Evolutionary conservation across 2,329 filamentous ascomycete genomes (phyloP).

Genomic region (Colletotrichum salicis): DNA sequence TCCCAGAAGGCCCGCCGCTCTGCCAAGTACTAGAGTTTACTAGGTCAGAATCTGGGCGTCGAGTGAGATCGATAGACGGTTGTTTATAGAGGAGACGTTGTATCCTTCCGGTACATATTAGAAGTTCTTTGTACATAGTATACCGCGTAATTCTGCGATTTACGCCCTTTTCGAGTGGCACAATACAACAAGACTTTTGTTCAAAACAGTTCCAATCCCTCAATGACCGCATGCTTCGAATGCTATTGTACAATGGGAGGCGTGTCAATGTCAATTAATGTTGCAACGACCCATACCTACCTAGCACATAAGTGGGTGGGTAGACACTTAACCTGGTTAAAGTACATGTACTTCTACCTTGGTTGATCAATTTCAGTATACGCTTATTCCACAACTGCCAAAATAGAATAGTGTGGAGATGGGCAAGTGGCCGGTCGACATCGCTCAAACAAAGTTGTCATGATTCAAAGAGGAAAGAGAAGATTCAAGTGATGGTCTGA

Average conservation of each 20-base stretch:
- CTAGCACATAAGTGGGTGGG: too few species aligned
- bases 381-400: too few species aligned
- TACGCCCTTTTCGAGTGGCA: slow-evolving; percentile 29
- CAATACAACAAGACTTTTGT: slow-evolving; percentile 19
- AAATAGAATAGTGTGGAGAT: too few species aligned
- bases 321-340: too few species aligned
- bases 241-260: too few species aligned
- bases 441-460: neutral
- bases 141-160: slow-evolving; percentile 29
- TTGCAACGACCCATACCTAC: too few species aligned
- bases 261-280: too few species aligned
- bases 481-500: neutral
- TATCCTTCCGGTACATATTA: slow-evolving; percentile 28
- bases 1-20: slow-evolving; percentile 35
- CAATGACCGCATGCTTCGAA: too few species aligned
- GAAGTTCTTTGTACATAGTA: slow-evolving; percentile 32
- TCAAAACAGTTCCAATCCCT: neutral
- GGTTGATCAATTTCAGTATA: too few species aligned
- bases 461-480: neutral
- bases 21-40: slow-evolving; percentile 28
- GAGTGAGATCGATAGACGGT: neutral
- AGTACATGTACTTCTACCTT: too few species aligned
- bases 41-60: neutral
- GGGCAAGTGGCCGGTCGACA: too few species aligned
- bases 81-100: slow-evolving; percentile 6